Conservation (phyloP, 768 basidiomycete species). For the Amanita subjunquillea region DNA sequence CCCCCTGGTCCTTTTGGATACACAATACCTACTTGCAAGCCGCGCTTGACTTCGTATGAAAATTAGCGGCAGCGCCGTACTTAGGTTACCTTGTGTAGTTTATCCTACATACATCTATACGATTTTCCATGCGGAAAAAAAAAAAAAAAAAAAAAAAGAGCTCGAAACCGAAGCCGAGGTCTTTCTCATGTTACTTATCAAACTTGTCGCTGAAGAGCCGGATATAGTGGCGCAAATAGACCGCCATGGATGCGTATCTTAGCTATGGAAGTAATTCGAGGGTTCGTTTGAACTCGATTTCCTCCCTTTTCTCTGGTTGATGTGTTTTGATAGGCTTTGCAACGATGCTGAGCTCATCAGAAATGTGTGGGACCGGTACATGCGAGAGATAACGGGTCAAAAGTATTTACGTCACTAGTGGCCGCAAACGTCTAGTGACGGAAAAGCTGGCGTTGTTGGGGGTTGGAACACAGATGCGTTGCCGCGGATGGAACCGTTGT, state of each 20-base stretch:
- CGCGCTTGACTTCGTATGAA: no score
- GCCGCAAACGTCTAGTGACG: constrained; percentile 80
- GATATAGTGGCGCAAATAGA: constrained; percentile 21
- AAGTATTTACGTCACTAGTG: constrained; percentile 69
- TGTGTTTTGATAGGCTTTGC: constrained; percentile 43
- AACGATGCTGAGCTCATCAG: constrained; percentile 73
- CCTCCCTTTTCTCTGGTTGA: background rate
- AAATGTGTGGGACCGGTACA: constrained; percentile 72
- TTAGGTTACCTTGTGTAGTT: no score
- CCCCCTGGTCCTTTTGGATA: no score
- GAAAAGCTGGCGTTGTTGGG: constrained; percentile 86
- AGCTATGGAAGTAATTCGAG: constrained; percentile 87
- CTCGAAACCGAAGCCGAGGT: constrained; percentile 79
- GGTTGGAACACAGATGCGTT: constrained; percentile 65
- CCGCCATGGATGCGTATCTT: no score
- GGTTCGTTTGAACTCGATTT: constrained; percentile 28
- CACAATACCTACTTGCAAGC: no score
- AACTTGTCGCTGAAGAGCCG: constrained; percentile 46
- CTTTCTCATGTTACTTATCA: constrained; percentile 68
- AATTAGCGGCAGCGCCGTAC: no score
- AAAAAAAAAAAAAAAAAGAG: no score
- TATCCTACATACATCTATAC: no score
- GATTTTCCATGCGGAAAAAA: no score
- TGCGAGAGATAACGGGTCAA: constrained; percentile 46
- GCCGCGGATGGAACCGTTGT: constrained; percentile 25